These are phyloP conservation scores for Trametes polyzona DNA, from an alignment of 1,284 basidiomycete genomes.

Conservation along the genomic window DNA sequence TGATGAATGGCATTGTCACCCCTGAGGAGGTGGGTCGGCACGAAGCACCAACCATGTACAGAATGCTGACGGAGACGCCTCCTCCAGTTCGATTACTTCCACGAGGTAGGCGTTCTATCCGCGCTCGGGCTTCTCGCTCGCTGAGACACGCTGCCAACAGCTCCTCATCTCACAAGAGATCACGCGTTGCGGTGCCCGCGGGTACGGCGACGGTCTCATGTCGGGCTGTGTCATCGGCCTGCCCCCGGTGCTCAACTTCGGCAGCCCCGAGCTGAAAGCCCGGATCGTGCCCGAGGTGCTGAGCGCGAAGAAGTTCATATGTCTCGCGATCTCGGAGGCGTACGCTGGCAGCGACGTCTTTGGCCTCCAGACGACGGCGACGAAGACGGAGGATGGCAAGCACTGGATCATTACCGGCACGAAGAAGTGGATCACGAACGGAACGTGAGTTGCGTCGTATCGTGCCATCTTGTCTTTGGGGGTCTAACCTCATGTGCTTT, in stretches of 20 bases:
- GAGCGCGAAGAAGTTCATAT: constrained; percentile 77
- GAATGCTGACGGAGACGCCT: neutral
- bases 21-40: constrained; percentile 74
- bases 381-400: constrained; percentile 83
- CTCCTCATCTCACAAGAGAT: constrained; percentile 91
- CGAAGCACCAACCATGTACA: neutral
- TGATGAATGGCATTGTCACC: constrained; percentile 84
- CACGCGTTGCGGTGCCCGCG: constrained; percentile 63
- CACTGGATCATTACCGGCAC: constrained; percentile 86
- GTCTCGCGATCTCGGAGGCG: constrained; percentile 79
- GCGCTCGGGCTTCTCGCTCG: neutral
- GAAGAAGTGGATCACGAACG: constrained; percentile 88
- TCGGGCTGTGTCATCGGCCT: constrained; percentile 50
- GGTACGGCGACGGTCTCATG: constrained; percentile 66
- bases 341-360: constrained; percentile 92
- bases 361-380: constrained; percentile 82
- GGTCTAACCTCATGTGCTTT: neutral
- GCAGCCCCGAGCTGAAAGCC: constrained; percentile 75
- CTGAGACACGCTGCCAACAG: constrained; percentile 37
- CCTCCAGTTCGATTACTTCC: constrained; percentile 78
- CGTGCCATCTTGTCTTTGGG: neutral
- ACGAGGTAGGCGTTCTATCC: constrained; percentile 54
- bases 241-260: constrained; percentile 77
- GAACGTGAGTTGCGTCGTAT: constrained; percentile 47
- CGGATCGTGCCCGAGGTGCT: constrained; percentile 84